A percentile compares a stretch with the other conserved stretches of the same genome.
Evolutionary conservation across 257 asterid species (phyloP).

Genomic region (Fraxinus pennsylvanica): DNA sequence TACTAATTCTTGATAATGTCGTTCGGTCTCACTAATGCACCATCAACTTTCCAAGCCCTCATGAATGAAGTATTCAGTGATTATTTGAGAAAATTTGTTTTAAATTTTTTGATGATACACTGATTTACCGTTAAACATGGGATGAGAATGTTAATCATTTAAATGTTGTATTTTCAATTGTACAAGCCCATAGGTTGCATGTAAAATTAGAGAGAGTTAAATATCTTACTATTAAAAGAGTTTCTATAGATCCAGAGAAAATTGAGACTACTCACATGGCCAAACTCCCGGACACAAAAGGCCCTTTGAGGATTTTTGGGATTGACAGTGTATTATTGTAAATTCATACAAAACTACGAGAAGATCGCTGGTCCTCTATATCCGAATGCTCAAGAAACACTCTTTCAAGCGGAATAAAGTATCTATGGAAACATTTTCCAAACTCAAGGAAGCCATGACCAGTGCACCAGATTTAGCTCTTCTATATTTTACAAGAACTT

Average conservation of each 20-base stretch:
- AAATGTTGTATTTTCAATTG: neutral
- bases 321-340: neutral
- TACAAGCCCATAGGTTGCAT: too few relatives aligned
- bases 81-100: too few relatives aligned
- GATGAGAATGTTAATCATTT: neutral
- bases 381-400: neutral
- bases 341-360: neutral
- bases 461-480: too few relatives aligned
- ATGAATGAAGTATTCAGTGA: too few relatives aligned
- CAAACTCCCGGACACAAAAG: neutral
- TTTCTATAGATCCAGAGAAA: neutral
- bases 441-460: too few relatives aligned
- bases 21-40: too few relatives aligned
- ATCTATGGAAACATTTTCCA: too few relatives aligned
- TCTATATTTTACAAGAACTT: neutral
- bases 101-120: too few relatives aligned
- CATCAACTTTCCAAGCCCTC: too few relatives aligned
- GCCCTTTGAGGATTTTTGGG: constrained; percentile 17
- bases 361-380: neutral
- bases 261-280: constrained; percentile 1
- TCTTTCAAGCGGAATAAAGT: neutral
- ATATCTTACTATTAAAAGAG: neutral
- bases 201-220: neutral
- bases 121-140: too few relatives aligned
- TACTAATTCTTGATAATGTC: too few relatives aligned